Conservation (phyloP, 768 basidiomycete species). For the Phylloporus sp. region DNA sequence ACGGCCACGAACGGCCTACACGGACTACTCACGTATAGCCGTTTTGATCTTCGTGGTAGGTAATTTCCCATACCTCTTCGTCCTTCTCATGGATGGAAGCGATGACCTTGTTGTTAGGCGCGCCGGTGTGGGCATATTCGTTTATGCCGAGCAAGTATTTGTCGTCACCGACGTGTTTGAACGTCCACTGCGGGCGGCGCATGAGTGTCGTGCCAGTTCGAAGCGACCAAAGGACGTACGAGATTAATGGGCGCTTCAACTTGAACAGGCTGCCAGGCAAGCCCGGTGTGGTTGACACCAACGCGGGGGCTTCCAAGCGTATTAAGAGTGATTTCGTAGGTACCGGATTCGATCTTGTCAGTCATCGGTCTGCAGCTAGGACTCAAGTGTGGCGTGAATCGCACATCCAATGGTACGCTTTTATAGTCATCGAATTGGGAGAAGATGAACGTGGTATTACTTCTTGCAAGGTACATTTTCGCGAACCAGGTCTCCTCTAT, state of each 20-base stretch:
- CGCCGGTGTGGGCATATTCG: not conserved
- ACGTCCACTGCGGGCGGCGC: not conserved
- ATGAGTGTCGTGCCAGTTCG: not conserved
- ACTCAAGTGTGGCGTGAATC: not conserved
- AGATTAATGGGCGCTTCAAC: not conserved
- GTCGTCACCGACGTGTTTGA: not conserved
- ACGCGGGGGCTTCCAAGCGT: accelerated
- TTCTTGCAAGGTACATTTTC: no score
- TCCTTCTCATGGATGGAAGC: not conserved
- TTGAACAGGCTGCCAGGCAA: not conserved
- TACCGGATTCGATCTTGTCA: not conserved
- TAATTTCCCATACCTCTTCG: not conserved
- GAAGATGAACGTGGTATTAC: no score
- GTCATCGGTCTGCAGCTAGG: no score
- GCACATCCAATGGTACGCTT: not conserved
- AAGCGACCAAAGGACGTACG: not conserved
- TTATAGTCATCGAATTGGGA: not conserved
- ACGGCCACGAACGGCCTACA: no score
- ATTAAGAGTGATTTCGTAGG: not conserved
- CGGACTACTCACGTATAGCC: not conserved
- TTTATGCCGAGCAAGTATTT: not conserved
- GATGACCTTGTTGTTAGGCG: not conserved
- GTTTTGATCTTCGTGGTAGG: accelerated
- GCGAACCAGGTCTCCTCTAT: no score
- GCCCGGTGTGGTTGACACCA: not conserved